Evolutionary conservation across 2,329 filamentous ascomycete genomes (phyloP), one percentile per base, ranked within the genome.

Genomic region (Cordyceps fumosorosea): DNA sequence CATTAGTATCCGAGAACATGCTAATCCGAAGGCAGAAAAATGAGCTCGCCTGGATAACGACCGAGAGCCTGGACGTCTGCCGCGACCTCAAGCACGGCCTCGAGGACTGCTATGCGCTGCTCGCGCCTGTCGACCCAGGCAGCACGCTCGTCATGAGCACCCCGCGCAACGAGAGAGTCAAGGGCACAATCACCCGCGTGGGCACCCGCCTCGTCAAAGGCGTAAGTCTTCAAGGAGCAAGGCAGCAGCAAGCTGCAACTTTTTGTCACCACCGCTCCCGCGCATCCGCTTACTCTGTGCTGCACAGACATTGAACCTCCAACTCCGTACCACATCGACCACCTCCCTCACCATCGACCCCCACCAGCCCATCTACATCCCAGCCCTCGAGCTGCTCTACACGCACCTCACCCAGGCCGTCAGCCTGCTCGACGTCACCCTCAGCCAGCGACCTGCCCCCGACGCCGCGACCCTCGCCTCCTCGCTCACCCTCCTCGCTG

Each of bases 121-220:
- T 99, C 34, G 89, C 91, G 8, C 92, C 93, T 1, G 83, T 88
- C 65, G 91, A 96, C 71, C 87, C 89, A 1, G 92, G 92, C 10
- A 93, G 88, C 68, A 99, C 93, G 0, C 84, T 99, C 32, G 93
- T 95, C 34, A 83, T 99, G 67, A 95, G 90, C 65, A 96, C 93
- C 16, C 84, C 89, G 62, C 85, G 93, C 62, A 93, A 91, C 61
- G 95, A 99, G 77, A 86, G 84, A 67, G 87, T 98, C 65, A 99
- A 99, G 75, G 95, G 95, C 20, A 90, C 91, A 69, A 85, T 98
- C 64, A 98, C 93, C 1, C 86, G 95, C 60, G 86, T 96, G 42
- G 95, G 95, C 45, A 91, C 91, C n/a, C 86, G 89, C 57, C 89
- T 99, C 66, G 89, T 96, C 65, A 96, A 96, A 74, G 93, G 92